Evolutionary conservation across 2,329 filamentous ascomycete genomes (phyloP), one percentile per base, ranked within the genome.

Genomic region (Colletotrichum horii): DNA sequence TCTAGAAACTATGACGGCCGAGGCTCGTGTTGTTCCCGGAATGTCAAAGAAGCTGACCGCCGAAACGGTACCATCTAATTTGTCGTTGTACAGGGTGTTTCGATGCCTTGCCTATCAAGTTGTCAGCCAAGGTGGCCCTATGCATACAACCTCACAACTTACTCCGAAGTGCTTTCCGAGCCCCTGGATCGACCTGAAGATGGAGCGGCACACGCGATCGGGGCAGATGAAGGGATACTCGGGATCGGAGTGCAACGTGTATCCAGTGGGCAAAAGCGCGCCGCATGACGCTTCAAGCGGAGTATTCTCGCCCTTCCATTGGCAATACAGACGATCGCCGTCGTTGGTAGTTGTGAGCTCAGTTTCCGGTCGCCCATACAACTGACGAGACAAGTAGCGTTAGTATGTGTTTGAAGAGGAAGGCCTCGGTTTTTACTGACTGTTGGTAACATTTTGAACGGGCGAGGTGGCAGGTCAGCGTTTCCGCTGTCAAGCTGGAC

Each of bases 61-160:
- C 19, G 83, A 80, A 12, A 87, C 66, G 0, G 85, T 87, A 4
- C 86, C 86, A 12, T 87, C 86, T 4, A 79, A 78, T 32, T 87
- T 87, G 68, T 87, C 86, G 32, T 87, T 86, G 61, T 86, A 80
- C 11, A 75, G 65, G 1, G 22, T 56, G n/a, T 66, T 72, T 38
- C 72, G 72, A 69, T 83, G 70, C 43, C 70, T 38, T 56, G n/a
- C 19, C 79, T 80, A 52, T 65, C 48, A 28, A 78, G 58, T 34
- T n/a, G 14, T 60, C 2, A 60, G 56, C 56, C 43, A 22, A 2
- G 1, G 43, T 24, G n/a, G 43, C 43, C 43, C 11, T 24, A 52
- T 52, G n/a, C 43, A 22, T 14, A 14, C 12, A 14, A 22, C n/a
- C 43, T 2, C 43, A 0, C 4, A 2, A 74, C 65, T 43, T 55